Conservation (phyloP, 106 monocot species). For the Amphibolis antarctica region DNA sequence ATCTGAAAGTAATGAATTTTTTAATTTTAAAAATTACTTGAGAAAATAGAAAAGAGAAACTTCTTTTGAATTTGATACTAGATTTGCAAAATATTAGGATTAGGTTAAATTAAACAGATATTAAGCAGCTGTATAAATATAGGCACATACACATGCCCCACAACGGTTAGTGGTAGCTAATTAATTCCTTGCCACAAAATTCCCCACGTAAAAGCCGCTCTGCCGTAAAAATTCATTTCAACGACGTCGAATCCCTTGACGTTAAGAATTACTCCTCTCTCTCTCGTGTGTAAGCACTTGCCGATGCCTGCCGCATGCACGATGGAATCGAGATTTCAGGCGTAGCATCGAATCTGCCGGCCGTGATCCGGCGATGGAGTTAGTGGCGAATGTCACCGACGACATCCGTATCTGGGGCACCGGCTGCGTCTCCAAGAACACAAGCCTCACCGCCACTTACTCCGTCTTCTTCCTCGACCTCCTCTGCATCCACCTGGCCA, state of each 20-base stretch:
- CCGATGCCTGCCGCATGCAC: neutral
- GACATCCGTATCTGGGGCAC: slow-evolving; percentile 6
- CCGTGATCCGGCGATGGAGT: slow-evolving; percentile 6
- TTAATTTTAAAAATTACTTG: too few relatives aligned
- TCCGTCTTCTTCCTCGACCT: slow-evolving; percentile 17
- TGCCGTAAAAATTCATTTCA: neutral
- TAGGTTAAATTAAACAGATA: too few relatives aligned
- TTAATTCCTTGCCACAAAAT: neutral
- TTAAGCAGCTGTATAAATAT: too few relatives aligned
- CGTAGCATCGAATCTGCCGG: neutral
- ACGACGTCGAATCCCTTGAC: too few relatives aligned
- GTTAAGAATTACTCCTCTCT: neutral
- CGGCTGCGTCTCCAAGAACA: neutral
- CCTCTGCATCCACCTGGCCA: slow-evolving; percentile 25
- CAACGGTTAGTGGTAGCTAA: too few relatives aligned
- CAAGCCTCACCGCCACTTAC: slow-evolving; percentile 12
- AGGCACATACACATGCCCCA: too few relatives aligned
- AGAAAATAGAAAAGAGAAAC: too few relatives aligned
- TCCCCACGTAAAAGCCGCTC: neutral
- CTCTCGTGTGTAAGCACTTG: neutral
- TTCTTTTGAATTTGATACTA: too few relatives aligned
- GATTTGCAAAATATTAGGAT: too few relatives aligned
- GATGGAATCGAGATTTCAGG: neutral
- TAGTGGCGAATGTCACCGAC: slow-evolving; percentile 14
- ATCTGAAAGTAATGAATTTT: too few relatives aligned